phyloP scores from a whole-genome alignment of 257 asterid genomes.

The Plantago major region DNA sequence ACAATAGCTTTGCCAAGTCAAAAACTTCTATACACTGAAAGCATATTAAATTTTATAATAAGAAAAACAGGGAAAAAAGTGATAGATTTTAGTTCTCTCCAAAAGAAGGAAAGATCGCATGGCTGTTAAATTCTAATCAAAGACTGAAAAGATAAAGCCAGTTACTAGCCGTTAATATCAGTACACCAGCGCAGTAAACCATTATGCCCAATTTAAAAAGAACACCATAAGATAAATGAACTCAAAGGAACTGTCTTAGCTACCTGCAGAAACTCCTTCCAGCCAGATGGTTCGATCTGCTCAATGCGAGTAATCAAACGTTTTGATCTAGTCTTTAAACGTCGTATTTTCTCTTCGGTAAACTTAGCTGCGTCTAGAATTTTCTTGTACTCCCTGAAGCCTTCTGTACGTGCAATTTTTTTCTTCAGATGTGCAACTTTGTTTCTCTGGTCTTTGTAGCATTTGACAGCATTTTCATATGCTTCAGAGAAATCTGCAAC shows the following conservation, averaged over 20 bases:
- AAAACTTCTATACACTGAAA: no score
- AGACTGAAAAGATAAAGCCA: no score
- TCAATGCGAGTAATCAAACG: constrained; percentile 74
- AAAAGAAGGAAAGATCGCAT: no score
- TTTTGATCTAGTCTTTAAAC: constrained; percentile 71
- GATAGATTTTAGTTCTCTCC: no score
- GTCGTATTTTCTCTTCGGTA: constrained; percentile 80
- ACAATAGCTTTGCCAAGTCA: no score
- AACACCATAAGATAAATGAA: not conserved
- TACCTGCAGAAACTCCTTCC: constrained; percentile 99
- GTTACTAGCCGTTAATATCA: no score
- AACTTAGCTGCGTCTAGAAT: constrained; percentile 73
- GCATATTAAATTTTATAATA: no score
- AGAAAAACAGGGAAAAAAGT: no score
- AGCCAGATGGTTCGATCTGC: constrained; percentile 98
- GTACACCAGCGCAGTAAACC: no score
- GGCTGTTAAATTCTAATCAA: no score
- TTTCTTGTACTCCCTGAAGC: constrained; percentile 86
- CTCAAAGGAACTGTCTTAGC: constrained; percentile 10
- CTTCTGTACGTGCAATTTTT: constrained; percentile 75
- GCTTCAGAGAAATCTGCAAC: constrained; percentile 57
- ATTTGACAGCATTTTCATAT: constrained; percentile 63
- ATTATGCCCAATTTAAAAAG: not conserved
- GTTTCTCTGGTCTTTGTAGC: constrained; percentile 87
- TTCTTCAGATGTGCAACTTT: constrained; percentile 82